These are phyloP conservation scores for Cyberlindnera xylosilytica DNA, from an alignment of 805 yeast genomes.

Conservation along the genomic window DNA sequence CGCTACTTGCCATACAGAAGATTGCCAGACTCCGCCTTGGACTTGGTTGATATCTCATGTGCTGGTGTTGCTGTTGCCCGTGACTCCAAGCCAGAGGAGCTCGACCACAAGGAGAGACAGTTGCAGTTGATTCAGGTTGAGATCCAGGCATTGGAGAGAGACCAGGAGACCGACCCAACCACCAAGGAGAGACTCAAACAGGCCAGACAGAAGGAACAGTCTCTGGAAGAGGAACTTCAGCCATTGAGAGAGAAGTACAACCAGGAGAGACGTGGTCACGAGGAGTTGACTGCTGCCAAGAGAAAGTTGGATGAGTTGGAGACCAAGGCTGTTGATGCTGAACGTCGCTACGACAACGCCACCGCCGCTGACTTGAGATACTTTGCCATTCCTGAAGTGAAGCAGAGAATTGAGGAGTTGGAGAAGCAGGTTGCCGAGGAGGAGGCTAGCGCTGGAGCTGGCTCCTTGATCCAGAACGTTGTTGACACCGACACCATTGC, in stretches of 20 bases:
- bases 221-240: constrained; percentile 75
- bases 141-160: constrained; percentile 95
- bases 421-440: constrained; percentile 80
- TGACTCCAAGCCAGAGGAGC: constrained; percentile 96
- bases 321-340: constrained; percentile 92
- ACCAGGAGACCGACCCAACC: constrained; percentile 74
- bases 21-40: constrained; percentile 96
- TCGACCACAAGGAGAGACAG: constrained; percentile 91
- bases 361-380: constrained; percentile 95
- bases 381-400: constrained; percentile 94
- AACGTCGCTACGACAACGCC: constrained; percentile 91
- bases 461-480: constrained; percentile 77
- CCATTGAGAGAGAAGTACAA: constrained; percentile 84
- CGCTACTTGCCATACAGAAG: constrained; percentile 93
- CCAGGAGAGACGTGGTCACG: constrained; percentile 88
- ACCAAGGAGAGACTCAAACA: constrained; percentile 82
- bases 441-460: constrained; percentile 55
- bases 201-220: constrained; percentile 78
- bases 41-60: constrained; percentile 91
- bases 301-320: constrained; percentile 90
- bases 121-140: constrained; percentile 90
- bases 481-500: constrained; percentile 91
- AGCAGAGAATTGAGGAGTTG: constrained; percentile 67
- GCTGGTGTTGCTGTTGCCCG: constrained; percentile 98
- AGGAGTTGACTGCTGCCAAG: constrained; percentile 84